phyloP scores from a whole-genome alignment of 176 grass and related monocot species.

The Aechmea fasciata region DNA sequence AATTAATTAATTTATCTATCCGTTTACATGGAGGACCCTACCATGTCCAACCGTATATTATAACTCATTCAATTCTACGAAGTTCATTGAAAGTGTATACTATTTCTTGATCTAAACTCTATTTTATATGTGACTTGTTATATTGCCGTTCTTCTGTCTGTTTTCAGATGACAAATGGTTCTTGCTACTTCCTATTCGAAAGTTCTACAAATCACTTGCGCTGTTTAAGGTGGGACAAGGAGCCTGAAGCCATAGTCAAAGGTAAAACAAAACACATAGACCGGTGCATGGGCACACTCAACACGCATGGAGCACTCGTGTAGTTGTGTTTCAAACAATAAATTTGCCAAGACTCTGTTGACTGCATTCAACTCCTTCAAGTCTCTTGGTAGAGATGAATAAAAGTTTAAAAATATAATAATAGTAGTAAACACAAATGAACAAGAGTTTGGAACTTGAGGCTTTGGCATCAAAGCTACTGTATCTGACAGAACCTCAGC shows the following conservation, averaged over 20 bases:
- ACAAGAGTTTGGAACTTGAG: background rate
- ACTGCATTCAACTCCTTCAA: background rate
- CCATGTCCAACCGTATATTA: background rate
- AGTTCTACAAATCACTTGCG: constrained; percentile 35
- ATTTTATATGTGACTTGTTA: constrained; percentile 8
- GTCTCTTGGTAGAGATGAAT: background rate
- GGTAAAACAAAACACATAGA: constrained; percentile 23
- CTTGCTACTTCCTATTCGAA: constrained; percentile 62
- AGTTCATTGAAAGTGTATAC: background rate
- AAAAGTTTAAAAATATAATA: background rate
- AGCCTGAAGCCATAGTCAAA: constrained; percentile 35
- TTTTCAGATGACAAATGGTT: constrained; percentile 57
- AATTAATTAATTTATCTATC: background rate
- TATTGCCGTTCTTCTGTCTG: constrained; percentile 23
- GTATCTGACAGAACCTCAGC: background rate
- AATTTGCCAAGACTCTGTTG: too few species aligned
- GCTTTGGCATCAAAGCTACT: background rate
- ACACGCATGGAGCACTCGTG: constrained; percentile 1
- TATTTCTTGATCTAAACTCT: background rate
- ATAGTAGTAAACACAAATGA: too few species aligned
- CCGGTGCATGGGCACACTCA: background rate
- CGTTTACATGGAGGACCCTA: background rate
- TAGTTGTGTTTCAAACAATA: background rate
- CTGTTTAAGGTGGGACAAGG: constrained; percentile 29
- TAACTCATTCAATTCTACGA: background rate